Evolutionary conservation across 176 grass and related monocot species (phyloP).

Genomic region (Triticum monococcum): DNA sequence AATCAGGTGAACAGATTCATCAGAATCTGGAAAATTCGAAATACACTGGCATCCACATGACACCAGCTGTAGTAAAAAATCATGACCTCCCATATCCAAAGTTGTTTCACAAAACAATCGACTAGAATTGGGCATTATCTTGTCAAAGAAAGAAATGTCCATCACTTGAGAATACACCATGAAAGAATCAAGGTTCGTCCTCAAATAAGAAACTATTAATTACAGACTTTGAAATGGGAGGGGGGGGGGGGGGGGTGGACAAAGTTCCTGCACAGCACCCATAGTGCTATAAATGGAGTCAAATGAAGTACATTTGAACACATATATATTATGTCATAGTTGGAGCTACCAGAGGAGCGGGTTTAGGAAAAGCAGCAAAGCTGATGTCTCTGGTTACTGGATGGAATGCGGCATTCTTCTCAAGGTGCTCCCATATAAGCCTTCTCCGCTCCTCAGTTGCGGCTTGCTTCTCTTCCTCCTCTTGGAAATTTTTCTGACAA

Average conservation of each 20-base stretch:
- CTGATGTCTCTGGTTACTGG: constrained; percentile 48
- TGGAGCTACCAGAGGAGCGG: constrained; percentile 57
- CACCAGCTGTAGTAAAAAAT: background rate
- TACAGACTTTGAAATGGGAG: constrained; percentile 41
- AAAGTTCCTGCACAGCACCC: constrained; percentile 23
- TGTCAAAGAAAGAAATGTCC: constrained; percentile 27
- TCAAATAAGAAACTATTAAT: constrained; percentile 42
- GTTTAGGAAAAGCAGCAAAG: constrained; percentile 53
- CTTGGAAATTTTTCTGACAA: constrained; percentile 83
- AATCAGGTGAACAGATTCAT: constrained; percentile 1
- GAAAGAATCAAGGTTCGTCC: constrained; percentile 39
- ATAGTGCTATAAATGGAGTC: constrained; percentile 32
- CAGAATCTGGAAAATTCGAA: background rate
- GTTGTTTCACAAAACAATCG: background rate
- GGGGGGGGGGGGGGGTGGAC: too few relatives aligned
- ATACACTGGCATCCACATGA: constrained; percentile 4
- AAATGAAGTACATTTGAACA: constrained; percentile 11
- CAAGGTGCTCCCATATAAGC: constrained; percentile 80
- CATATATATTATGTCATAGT: constrained; percentile 55
- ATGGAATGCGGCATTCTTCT: constrained; percentile 59
- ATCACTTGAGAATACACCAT: constrained; percentile 32
- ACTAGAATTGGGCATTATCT: constrained; percentile 37
- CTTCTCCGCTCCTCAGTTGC: constrained; percentile 68
- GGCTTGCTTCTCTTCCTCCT: constrained; percentile 70
- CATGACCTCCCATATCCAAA: background rate